phyloP scores from a whole-genome alignment of 495 filamentous ascomycete genomes.

The Neurospora discreta region DNA sequence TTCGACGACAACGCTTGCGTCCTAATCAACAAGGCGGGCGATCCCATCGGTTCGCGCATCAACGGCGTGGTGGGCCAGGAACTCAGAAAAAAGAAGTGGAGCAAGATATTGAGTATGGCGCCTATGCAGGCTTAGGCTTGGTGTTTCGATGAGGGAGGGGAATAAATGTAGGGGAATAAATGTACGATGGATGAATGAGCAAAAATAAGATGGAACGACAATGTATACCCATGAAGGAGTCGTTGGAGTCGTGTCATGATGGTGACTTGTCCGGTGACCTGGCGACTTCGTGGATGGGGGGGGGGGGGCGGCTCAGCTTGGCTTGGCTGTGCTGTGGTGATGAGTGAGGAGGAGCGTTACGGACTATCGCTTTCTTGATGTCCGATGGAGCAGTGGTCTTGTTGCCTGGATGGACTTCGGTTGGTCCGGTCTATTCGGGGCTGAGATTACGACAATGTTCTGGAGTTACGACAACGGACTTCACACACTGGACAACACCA shows the following conservation, averaged over 20 bases:
- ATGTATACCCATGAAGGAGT: no score
- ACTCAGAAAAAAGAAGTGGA: constrained; percentile 82
- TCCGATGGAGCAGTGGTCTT: not conserved
- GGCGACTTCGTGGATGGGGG: not conserved
- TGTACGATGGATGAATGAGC: no score
- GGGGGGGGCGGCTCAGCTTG: not conserved
- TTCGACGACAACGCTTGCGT: constrained; percentile 99
- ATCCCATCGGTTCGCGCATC: constrained; percentile 87
- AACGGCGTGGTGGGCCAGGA: constrained; percentile 84
- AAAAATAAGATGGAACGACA: no score
- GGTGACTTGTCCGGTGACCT: not conserved
- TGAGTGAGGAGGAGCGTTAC: not conserved
- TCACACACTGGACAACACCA: not conserved
- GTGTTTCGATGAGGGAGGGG: no score
- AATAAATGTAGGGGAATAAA: no score
- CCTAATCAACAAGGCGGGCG: constrained; percentile 90
- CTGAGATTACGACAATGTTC: not conserved
- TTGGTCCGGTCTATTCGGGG: not conserved
- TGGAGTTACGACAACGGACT: not conserved
- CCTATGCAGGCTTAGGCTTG: constrained; percentile 71
- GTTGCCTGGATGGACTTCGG: not conserved
- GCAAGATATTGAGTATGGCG: constrained; percentile 92
- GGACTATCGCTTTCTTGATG: not conserved
- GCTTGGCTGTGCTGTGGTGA: not conserved
- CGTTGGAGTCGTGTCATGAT: no score